Conservation (phyloP, 495 filamentous ascomycete species). For the Pseudoneurospora amorphoporcata region DNA sequence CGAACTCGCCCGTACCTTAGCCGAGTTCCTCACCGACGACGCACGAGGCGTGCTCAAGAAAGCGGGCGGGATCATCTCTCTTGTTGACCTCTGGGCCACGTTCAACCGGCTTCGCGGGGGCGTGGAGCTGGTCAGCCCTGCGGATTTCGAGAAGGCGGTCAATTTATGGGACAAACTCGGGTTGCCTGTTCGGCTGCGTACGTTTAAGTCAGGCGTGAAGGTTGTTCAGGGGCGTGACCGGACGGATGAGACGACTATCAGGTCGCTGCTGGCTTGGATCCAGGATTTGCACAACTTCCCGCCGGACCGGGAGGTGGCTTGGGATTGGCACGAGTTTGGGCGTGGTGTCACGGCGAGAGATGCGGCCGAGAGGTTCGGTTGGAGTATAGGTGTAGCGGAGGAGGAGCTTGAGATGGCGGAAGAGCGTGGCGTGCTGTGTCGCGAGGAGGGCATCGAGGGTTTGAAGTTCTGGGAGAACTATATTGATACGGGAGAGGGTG, state of each 20-base stretch:
- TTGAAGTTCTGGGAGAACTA: constrained; percentile 74
- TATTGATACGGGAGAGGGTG: constrained; percentile 33
- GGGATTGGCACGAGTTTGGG: constrained; percentile 71
- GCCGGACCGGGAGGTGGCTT: constrained; percentile 50
- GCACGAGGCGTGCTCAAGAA: constrained; percentile 64
- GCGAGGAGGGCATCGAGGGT: constrained; percentile 77
- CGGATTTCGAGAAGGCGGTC: constrained; percentile 85
- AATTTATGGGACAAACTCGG: constrained; percentile 78
- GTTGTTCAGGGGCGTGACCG: constrained; percentile 84
- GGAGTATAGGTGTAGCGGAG: constrained; percentile 95
- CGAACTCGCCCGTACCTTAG: constrained; percentile 81
- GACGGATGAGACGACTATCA: constrained; percentile 84
- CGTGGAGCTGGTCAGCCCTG: constrained; percentile 85
- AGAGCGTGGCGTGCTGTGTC: constrained; percentile 70
- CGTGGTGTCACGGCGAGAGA: constrained; percentile 84
- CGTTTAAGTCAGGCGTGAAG: constrained; percentile 83
- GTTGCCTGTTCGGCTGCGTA: constrained; percentile 74
- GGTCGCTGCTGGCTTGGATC: constrained; percentile 66
- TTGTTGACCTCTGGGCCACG: constrained; percentile 93
- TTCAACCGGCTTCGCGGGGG: constrained; percentile 95
- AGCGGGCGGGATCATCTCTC: constrained; percentile 87
- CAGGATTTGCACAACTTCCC: constrained; percentile 56
- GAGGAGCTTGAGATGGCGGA: constrained; percentile 98
- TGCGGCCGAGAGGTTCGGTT: constrained; percentile 81
- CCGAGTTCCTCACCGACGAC: constrained; percentile 92